A percentile compares a stretch with the other conserved stretches of the same genome.
Evolutionary conservation across 1,139 yeast genomes (phyloP).

Genomic region (Yamadazyma blattariae): DNA sequence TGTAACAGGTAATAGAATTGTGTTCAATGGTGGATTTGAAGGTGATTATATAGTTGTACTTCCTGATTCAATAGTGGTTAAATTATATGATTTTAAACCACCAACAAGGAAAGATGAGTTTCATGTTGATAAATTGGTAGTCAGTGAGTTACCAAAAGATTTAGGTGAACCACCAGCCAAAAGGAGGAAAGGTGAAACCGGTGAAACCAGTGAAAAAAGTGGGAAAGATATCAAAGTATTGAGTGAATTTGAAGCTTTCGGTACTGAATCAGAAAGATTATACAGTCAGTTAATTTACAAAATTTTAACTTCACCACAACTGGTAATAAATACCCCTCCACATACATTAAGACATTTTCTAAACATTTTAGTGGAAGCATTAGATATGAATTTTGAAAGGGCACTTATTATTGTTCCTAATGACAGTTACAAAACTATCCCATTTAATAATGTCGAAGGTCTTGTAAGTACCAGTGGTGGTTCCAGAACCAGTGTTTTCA

Average conservation of each 20-base stretch:
- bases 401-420: conserved; percentile 5
- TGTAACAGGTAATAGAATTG: neutral
- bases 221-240: neutral
- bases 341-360: neutral
- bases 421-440: neutral
- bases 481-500: no score
- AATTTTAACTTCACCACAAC: neutral
- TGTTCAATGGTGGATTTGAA: neutral
- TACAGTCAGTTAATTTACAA: neutral
- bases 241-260: neutral
- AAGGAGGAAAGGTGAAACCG: neutral
- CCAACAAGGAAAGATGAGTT: neutral
- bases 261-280: neutral
- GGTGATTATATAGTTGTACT: neutral
- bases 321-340: conserved; percentile 3
- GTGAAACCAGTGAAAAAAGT: no score
- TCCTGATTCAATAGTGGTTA: neutral
- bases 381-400: neutral
- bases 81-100: conserved; percentile 1
- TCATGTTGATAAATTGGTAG: neutral
- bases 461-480: no score
- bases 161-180: neutral
- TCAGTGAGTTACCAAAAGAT: neutral
- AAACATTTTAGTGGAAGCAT: neutral
- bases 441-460: no score